Evolutionary conservation across 345 rosid species (phyloP), one percentile per base, ranked within the genome.

Genomic region (Camelina sativa): DNA sequence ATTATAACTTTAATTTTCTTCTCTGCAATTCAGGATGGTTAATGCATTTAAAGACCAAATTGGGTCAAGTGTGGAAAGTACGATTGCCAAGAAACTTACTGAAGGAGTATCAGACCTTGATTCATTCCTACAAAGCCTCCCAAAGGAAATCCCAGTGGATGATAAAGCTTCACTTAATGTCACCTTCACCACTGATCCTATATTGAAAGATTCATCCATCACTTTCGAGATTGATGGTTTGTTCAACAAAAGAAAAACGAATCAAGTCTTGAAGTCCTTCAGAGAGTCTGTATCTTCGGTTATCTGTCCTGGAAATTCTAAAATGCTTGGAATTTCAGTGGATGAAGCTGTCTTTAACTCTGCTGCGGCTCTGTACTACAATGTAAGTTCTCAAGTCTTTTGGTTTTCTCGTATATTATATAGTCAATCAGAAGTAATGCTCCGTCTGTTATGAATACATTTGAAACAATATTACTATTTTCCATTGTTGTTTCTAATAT

Each of bases 321-420:
- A 86, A 82, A 91, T 95, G 99, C 86, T 95, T 51, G 97, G 97
- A 52, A 91, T 95, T 71, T 85, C 96, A 61, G 76, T 95, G 19
- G 93, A 90, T 13, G 96, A 86, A 80, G 96, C 88, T 48, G 96
- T 95, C 19, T 90, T 95, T 72, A 86, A 84, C 76, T 95, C 99
- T 80, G 99, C 96, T 32, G 86, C 97, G 54, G 84, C 89, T 63
- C 81, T 91, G 62, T 95, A 95, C 80, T 95, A 88, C 70, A 74
- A 91, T 84, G 97, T 95, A 85, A 84, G 98, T 82, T 78, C 46
- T 13, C 10, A 16, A 23, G 44, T 46, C 20, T n/a, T 46, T n/a
- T 44, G 53, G 37, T 43, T 62, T 12, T 12, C 58, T 66, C 19
- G 28, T 35, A 15, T 48, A 32, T 34, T 4, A 32, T 50, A 34